Evolutionary conservation across 345 rosid species (phyloP).

Genomic region (Brassica nigra): DNA sequence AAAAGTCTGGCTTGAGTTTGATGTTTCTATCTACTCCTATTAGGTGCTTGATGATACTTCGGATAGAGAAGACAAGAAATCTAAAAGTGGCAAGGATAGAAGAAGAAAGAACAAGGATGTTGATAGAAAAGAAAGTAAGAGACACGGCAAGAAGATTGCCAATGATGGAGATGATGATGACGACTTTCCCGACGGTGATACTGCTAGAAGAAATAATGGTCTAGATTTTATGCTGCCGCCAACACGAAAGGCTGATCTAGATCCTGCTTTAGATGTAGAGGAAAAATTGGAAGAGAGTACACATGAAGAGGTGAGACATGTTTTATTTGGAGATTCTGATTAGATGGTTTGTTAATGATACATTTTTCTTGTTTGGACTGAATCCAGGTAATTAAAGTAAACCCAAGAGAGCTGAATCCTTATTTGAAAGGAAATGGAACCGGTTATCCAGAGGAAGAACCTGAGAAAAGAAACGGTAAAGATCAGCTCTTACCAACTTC

Average conservation of each 20-base stretch:
- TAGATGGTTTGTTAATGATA: slow-evolving; percentile 1
- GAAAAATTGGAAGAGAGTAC: slow-evolving; percentile 47
- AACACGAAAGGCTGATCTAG: slow-evolving; percentile 43
- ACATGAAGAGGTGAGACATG: slow-evolving; percentile 56
- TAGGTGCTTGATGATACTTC: slow-evolving; percentile 48
- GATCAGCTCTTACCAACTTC: slow-evolving; percentile 54
- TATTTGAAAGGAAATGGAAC: slow-evolving; percentile 54
- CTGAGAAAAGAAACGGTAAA: not conserved
- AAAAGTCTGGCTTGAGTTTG: not conserved
- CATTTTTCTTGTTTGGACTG: not conserved
- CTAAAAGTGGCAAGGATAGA: not conserved
- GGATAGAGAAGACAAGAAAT: slow-evolving; percentile 34
- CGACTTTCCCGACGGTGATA: slow-evolving; percentile 39
- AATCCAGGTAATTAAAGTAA: slow-evolving; percentile 48
- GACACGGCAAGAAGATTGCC: not conserved
- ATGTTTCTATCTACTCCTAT: slow-evolving; percentile 8
- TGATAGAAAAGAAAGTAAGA: not conserved
- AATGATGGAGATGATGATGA: slow-evolving; percentile 37
- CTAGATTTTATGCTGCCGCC: slow-evolving; percentile 92
- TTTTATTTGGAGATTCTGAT: not conserved
- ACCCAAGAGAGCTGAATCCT: slow-evolving; percentile 88
- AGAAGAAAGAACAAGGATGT: not conserved
- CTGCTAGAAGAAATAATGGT: slow-evolving; percentile 69
- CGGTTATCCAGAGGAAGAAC: not conserved
- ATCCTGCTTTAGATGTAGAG: slow-evolving; percentile 40